Percentiles rank a stretch among this genome's conserved stretches.
Conservation (phyloP, 129 eudicot species). For the Artemisia annua region DNA sequence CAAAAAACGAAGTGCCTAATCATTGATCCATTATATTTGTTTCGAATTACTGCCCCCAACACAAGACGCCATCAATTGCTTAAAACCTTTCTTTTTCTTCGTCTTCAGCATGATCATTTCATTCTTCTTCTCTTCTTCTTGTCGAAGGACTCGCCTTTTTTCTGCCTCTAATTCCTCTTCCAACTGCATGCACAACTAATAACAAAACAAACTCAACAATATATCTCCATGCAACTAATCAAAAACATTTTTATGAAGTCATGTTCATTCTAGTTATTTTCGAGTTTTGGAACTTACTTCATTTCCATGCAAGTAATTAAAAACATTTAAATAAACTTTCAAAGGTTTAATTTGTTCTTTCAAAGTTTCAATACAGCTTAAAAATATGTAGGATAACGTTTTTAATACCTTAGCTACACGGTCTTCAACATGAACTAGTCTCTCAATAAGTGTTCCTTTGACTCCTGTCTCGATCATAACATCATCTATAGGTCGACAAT, state of each 20-base stretch:
- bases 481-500: conserved; percentile 67
- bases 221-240: background rate
- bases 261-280: too few relatives aligned
- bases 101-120: background rate
- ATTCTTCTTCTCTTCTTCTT: conserved; percentile 20
- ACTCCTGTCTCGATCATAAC: conserved; percentile 32
- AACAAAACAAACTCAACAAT: conserved; percentile 2
- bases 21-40: background rate
- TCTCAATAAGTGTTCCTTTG: conserved; percentile 43
- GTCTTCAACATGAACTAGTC: conserved; percentile 53
- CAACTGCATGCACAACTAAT: conserved; percentile 50
- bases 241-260: background rate
- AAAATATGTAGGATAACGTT: too few relatives aligned
- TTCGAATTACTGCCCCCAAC: conserved; percentile 34
- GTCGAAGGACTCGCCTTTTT: background rate
- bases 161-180: conserved; percentile 57
- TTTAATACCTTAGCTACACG: conserved; percentile 60
- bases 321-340: too few relatives aligned
- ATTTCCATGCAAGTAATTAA: too few relatives aligned
- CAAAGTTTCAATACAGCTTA: too few relatives aligned
- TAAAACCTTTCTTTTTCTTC: conserved; percentile 43
- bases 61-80: conserved; percentile 58
- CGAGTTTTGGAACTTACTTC: too few relatives aligned
- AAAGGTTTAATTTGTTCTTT: too few relatives aligned
- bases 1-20: too few relatives aligned